phyloP scores from a whole-genome alignment of 306 rosid genomes.

The Fragaria nilgerrensis region DNA sequence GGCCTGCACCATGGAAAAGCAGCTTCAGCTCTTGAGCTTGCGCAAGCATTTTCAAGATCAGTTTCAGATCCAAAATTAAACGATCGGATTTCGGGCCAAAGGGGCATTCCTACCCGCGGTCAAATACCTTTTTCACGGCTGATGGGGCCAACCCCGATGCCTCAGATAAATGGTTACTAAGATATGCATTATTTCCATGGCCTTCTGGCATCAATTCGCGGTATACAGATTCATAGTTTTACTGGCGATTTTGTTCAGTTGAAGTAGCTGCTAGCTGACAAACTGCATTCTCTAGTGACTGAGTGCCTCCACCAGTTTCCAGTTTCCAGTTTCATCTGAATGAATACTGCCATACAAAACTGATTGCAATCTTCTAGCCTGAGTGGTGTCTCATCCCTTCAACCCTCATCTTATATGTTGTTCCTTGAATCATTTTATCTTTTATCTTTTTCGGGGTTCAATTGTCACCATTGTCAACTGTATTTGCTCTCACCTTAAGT shows the following conservation, averaged over 20 bases:
- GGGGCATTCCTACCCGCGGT: conserved; percentile 48
- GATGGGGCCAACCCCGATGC: conserved; percentile 73
- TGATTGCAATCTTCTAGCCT: conserved; percentile 24
- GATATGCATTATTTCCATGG: conserved; percentile 12
- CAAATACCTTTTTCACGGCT: conserved; percentile 89
- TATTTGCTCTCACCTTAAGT: conserved; percentile 16
- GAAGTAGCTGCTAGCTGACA: conserved; percentile 4
- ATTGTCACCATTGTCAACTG: conserved; percentile 16
- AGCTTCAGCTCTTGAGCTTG: conserved; percentile 92
- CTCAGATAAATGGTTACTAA: conserved; percentile 90
- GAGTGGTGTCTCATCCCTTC: conserved; percentile 20
- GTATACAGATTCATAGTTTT: conserved; percentile 14
- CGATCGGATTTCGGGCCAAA: conserved; percentile 52
- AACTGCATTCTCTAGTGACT: not conserved
- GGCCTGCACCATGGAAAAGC: conserved; percentile 63
- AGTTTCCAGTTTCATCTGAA: conserved; percentile 20
- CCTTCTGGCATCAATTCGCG: conserved; percentile 15
- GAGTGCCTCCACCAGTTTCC: conserved; percentile 13
- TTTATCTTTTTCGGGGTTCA: conserved; percentile 6
- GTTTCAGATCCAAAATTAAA: conserved; percentile 63
- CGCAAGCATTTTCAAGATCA: conserved; percentile 87
- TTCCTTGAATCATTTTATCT: not conserved
- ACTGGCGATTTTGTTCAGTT: not conserved
- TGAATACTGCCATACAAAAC: conserved; percentile 26
- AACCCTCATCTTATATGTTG: conserved; percentile 16